phyloP scores from a whole-genome alignment of 1,284 basidiomycete genomes.

The Veloporphyrellus conicus region DNA sequence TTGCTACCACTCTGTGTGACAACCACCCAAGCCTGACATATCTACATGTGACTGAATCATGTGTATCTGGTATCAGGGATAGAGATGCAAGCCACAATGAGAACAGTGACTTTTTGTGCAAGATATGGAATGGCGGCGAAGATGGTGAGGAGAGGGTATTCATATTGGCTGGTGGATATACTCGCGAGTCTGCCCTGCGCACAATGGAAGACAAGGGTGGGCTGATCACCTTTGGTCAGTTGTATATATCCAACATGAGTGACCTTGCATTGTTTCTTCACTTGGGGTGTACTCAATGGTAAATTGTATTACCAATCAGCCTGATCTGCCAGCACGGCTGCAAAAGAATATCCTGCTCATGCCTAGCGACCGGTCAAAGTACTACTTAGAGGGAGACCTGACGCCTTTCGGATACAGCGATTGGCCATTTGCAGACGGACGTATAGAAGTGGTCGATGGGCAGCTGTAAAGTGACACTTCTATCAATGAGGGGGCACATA shows the following conservation, averaged over 20 bases:
- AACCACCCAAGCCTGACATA: slow-evolving; percentile 45
- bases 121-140: slow-evolving; percentile 32
- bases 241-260: slow-evolving; percentile 24
- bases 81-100: neutral
- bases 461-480: no score
- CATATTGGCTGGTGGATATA: slow-evolving; percentile 45
- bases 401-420: slow-evolving; percentile 26
- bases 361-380: slow-evolving; percentile 17
- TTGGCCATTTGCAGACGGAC: slow-evolving; percentile 19
- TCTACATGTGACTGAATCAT: slow-evolving; percentile 53
- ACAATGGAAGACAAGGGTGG: slow-evolving; percentile 24
- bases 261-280: neutral
- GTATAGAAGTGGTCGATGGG: neutral
- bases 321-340: slow-evolving; percentile 41
- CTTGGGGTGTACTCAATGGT: neutral
- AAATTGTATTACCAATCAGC: slow-evolving; percentile 25
- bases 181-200: slow-evolving; percentile 15
- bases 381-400: slow-evolving; percentile 15
- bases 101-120: slow-evolving; percentile 20
- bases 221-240: slow-evolving; percentile 46
- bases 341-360: slow-evolving; percentile 16
- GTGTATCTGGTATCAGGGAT: slow-evolving; percentile 24
- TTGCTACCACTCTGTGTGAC: slow-evolving; percentile 35
- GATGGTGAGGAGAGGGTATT: slow-evolving; percentile 32
- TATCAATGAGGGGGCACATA: no score